phyloP scores from a whole-genome alignment of 805 yeast species.

The Barnettozyma sp. region DNA sequence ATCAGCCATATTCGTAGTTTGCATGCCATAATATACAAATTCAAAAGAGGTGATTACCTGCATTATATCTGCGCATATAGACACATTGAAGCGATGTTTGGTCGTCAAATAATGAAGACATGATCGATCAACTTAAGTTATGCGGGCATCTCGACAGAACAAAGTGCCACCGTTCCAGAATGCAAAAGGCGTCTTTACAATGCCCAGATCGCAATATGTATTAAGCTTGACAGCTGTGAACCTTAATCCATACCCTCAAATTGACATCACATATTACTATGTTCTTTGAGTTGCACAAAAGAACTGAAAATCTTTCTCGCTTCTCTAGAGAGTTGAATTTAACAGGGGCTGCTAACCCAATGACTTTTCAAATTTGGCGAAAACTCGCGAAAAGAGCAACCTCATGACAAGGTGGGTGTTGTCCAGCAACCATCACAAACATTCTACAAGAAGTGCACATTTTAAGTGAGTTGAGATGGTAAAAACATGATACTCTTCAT shows the following conservation, averaged over 20 bases:
- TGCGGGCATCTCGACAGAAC: too few species aligned
- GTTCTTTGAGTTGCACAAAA: too few species aligned
- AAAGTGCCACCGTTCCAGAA: too few species aligned
- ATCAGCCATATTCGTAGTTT: too few species aligned
- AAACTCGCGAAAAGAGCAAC: not conserved
- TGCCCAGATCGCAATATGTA: not conserved
- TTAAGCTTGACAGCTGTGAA: constrained; percentile 1
- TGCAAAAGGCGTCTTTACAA: not conserved
- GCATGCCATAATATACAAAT: constrained; percentile 4
- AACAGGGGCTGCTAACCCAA: too few species aligned
- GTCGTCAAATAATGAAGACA: constrained; percentile 7
- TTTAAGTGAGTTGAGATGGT: not conserved
- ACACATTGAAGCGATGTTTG: constrained; percentile 27
- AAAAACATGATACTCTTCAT: too few species aligned
- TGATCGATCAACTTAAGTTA: constrained; percentile 21
- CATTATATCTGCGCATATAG: constrained; percentile 25
- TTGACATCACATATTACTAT: not conserved
- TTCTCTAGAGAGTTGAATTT: too few species aligned
- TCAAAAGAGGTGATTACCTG: constrained; percentile 2
- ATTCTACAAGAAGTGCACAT: not conserved
- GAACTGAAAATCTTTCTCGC: too few species aligned
- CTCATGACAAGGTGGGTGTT: not conserved
- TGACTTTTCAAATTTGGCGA: too few species aligned
- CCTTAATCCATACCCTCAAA: constrained; percentile 1
- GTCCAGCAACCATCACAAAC: too few species aligned